Percentiles rank a stretch among this genome's conserved stretches.
phyloP scores from a whole-genome alignment of 129 eudicot genomes.

The carrot (Daucus carota) region DH1_v3.0 NC_030389.2:44172001-44172500 shows the following conservation, averaged over 20 bases:
- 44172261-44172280: background rate
- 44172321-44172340: background rate
- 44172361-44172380: background rate
- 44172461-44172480: background rate
- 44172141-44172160: constrained; percentile 18
- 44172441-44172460: background rate
- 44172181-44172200: background rate
- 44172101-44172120: constrained; percentile 21
- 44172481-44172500: background rate
- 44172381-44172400: background rate
- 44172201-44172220: background rate
- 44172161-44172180: constrained; percentile 5
- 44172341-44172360: background rate
- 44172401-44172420: background rate
- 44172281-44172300: background rate
- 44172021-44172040: background rate
- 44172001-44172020: background rate
- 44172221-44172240: background rate
- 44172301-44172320: background rate
- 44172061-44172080: constrained; percentile 5
- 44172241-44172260: background rate
- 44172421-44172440: background rate
- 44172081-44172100: constrained; percentile 24
- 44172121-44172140: constrained; percentile 24
- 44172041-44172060: background rate